Conservation (phyloP, 2,329 filamentous ascomycete species). For the Alternaria sp. region DNA sequence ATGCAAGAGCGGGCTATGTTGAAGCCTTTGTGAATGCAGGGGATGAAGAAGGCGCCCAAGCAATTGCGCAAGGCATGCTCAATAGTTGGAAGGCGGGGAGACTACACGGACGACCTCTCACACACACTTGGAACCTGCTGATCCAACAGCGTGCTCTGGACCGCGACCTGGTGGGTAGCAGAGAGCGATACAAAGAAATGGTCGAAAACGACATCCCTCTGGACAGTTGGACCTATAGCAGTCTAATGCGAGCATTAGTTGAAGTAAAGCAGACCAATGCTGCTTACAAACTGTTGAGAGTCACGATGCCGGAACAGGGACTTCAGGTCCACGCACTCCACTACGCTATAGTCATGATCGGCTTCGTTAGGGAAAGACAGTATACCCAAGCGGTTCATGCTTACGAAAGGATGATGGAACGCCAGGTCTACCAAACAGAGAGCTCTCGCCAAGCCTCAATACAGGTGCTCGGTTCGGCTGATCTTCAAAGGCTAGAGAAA, state of each 20-base stretch:
- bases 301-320: conserved; percentile 60
- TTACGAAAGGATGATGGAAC: conserved; percentile 54
- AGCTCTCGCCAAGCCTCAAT: conserved; percentile 55
- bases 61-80: conserved; percentile 67
- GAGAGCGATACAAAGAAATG: conserved; percentile 66
- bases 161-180: conserved; percentile 64
- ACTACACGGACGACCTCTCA: conserved; percentile 60
- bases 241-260: conserved; percentile 66
- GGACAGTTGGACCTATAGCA: conserved; percentile 67
- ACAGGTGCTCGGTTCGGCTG: conserved; percentile 33
- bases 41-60: conserved; percentile 51
- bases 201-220: conserved; percentile 58
- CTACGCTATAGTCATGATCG: conserved; percentile 63
- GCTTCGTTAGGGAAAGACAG: conserved; percentile 54
- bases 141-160: conserved; percentile 73
- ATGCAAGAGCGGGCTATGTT: conserved; percentile 60
- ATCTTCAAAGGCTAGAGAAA: conserved; percentile 30
- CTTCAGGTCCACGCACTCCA: conserved; percentile 58
- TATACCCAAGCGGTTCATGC: conserved; percentile 60
- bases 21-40: conserved; percentile 65
- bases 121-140: conserved; percentile 80
- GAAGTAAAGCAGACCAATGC: conserved; percentile 62
- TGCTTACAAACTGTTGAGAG: conserved; percentile 62
- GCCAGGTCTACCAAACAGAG: conserved; percentile 51
- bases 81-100: conserved; percentile 48